Conservation (phyloP, 768 basidiomycete genomes). For the Amanita rubescens region DNA sequence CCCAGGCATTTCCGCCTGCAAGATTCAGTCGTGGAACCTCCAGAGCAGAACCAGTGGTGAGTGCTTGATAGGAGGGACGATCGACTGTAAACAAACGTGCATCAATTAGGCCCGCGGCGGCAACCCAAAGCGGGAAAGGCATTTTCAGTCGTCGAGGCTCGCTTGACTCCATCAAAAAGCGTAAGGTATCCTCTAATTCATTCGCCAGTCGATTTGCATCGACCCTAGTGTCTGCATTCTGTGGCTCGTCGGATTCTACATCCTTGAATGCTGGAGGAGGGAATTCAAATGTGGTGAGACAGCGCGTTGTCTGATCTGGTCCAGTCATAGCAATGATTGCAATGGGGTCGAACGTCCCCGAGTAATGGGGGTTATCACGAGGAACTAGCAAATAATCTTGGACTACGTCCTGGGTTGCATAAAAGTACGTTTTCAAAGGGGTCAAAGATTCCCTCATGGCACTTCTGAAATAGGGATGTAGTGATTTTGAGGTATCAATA, state of each 20-base stretch:
- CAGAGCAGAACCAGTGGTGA: conserved; percentile 21
- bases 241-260: not conserved
- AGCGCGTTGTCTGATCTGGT: conserved; percentile 37
- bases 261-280: conserved; percentile 48
- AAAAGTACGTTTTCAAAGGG: conserved; percentile 45
- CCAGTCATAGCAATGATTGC: conserved; percentile 59
- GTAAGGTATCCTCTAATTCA: conserved; percentile 34
- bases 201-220: conserved; percentile 22
- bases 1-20: conserved; percentile 51
- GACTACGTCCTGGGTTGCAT: conserved; percentile 47
- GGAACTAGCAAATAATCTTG: conserved; percentile 83
- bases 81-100: conserved; percentile 41
- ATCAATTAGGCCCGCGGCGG: conserved; percentile 30
- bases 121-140: conserved; percentile 30
- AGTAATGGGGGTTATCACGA: conserved; percentile 59
- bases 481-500: conserved; percentile 23
- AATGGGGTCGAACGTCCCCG: conserved; percentile 57
- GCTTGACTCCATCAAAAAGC: conserved; percentile 19
- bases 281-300: conserved; percentile 59
- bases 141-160: conserved; percentile 30
- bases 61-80: conserved; percentile 36
- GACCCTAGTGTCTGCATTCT: conserved; percentile 3
- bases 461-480: conserved; percentile 44
- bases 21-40: conserved; percentile 26
- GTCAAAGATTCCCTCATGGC: conserved; percentile 59